A percentile compares a stretch with the other conserved stretches of the same genome.
Evolutionary conservation across 768 basidiomycete species (phyloP).

Genomic region (Leccinum subtestaceum): DNA sequence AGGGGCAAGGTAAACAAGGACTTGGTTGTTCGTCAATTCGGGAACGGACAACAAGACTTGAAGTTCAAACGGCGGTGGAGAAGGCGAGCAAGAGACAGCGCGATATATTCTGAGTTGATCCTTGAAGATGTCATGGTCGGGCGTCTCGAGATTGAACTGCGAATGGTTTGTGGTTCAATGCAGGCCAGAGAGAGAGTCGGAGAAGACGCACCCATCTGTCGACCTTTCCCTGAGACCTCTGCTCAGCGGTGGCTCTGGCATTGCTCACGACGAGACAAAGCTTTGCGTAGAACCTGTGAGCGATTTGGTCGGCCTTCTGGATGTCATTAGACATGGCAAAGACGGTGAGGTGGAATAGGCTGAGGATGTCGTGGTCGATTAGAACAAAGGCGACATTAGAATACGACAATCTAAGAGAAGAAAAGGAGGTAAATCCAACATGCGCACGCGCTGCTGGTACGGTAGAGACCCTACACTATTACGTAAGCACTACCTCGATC

Average conservation of each 20-base stretch:
- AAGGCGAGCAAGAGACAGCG: constrained; percentile 38
- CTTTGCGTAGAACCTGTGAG: constrained; percentile 80
- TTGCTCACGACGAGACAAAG: constrained; percentile 72
- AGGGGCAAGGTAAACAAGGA: constrained; percentile 63
- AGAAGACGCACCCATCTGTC: constrained; percentile 75
- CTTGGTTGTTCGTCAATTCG: constrained; percentile 65
- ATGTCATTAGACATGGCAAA: constrained; percentile 52
- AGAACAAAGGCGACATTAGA: constrained; percentile 31
- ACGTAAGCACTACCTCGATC: constrained; percentile 25
- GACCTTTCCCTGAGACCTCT: constrained; percentile 43
- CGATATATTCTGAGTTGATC: constrained; percentile 60
- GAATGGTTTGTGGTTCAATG: neutral
- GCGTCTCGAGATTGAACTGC: constrained; percentile 82
- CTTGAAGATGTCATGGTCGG: constrained; percentile 66
- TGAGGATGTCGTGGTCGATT: constrained; percentile 17
- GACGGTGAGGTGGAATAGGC: constrained; percentile 1
- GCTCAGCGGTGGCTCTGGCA: constrained; percentile 62
- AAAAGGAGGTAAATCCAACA: constrained; percentile 22
- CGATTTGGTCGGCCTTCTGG: constrained; percentile 81
- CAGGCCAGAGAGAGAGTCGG: neutral
- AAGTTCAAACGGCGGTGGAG: constrained; percentile 52
- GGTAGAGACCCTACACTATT: constrained; percentile 19
- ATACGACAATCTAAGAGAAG: constrained; percentile 24
- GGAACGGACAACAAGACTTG: constrained; percentile 72
- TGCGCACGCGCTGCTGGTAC: constrained; percentile 17